Conservation (phyloP, 129 eudicot genomes). For the Chrysanthemum makinoi region DNA sequence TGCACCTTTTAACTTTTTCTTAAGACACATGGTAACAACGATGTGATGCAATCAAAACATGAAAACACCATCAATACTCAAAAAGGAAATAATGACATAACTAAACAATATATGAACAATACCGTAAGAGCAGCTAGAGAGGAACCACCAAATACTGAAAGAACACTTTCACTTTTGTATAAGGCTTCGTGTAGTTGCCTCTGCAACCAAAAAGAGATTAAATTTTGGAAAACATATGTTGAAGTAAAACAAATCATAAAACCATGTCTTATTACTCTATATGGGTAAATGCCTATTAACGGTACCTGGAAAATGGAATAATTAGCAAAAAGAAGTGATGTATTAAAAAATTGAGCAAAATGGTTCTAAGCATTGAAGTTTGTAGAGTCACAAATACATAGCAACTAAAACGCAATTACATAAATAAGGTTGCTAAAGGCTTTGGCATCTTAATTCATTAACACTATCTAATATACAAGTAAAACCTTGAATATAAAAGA, state of each 20-base stretch:
- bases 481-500: slow-evolving; percentile 11
- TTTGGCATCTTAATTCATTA: neutral
- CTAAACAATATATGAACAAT: slow-evolving; percentile 19
- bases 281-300: neutral
- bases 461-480: neutral
- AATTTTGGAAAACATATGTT: neutral
- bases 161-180: slow-evolving; percentile 82
- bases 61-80: too few relatives aligned
- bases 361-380: too few relatives aligned
- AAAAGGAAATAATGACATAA: neutral
- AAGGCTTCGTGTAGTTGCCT: slow-evolving; percentile 88
- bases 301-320: slow-evolving; percentile 62
- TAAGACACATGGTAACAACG: too few relatives aligned
- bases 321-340: too few relatives aligned
- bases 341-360: too few relatives aligned
- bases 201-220: slow-evolving; percentile 23
- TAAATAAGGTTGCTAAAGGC: too few relatives aligned
- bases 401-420: too few relatives aligned
- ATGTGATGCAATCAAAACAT: too few relatives aligned
- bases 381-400: too few relatives aligned
- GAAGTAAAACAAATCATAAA: neutral
- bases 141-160: slow-evolving; percentile 94
- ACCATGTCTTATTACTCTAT: neutral
- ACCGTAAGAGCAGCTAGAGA: slow-evolving; percentile 98
- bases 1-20: too few relatives aligned